Evolutionary conservation across 2,329 filamentous ascomycete genomes (phyloP), one percentile per base, ranked within the genome.

Genomic region (Colletotrichum melonis): DNA sequence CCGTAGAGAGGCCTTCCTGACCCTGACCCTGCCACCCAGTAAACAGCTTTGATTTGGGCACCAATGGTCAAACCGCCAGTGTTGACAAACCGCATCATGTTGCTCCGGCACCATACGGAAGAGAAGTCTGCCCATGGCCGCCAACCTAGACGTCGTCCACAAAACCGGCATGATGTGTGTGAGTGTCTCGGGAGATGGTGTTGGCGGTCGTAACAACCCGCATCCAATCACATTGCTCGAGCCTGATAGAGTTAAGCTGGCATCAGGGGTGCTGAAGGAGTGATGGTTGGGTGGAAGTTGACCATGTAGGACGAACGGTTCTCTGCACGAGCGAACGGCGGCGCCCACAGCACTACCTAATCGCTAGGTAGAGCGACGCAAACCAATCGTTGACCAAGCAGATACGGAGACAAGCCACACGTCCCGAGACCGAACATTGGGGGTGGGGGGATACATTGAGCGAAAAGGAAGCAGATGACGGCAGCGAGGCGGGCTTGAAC

Each of bases 391-490:
- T 58, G 62, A 58, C n/a, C 28, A 59, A 52, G 30, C 11, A 63
- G 56, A 38, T 46, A 55, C 22, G 42, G 42, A 19, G 42, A 49
- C 42, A 26, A 52, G 58, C 28, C 49, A 68, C 42, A 6, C 24
- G 22, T 52, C 55, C 57, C 32, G 30, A 63, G 46, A 63, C 32
- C 14, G 28, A 64, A 57, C 59, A 5, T 63, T 63, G 35, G 49
- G 59, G 59, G 59, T 63, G 26, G 35, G 52, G 52, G 38, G 54
- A 57, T 12, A 30, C 19, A 38, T 56, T 24, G 22, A 54, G 42
- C 62, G n/a, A 52, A 19, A 56, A 69, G n/a, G 58, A 69, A 58
- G 58, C 42, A 67, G 58, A 69, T 72, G 59, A 59, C 54, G 59
- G 54, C 66, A 59, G 59, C 22, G 28, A 19, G 30, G 46, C 19